phyloP scores from a whole-genome alignment of 1,284 basidiomycete genomes.

The Anthracocystis setariae region DNA sequence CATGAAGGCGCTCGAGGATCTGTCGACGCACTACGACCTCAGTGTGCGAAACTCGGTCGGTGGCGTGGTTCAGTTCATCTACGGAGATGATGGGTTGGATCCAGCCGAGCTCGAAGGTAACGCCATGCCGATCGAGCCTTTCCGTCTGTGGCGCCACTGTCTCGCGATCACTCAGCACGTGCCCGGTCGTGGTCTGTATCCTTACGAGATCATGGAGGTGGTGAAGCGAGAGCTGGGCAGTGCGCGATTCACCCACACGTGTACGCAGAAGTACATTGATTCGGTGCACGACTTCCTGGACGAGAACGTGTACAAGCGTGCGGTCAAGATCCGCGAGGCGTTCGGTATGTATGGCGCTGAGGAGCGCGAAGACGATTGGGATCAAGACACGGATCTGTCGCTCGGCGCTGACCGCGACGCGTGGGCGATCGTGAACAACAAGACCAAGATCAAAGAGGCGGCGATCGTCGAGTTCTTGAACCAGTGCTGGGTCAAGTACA shows the following conservation, averaged over 20 bases:
- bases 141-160: conserved; percentile 86
- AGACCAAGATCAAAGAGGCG: conserved; percentile 84
- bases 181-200: conserved; percentile 76
- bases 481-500: conserved; percentile 80
- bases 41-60: conserved; percentile 96
- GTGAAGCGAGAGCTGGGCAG: conserved; percentile 75
- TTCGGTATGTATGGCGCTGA: conserved; percentile 87
- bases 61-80: conserved; percentile 96
- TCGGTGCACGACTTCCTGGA: conserved; percentile 81
- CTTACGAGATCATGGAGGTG: conserved; percentile 85
- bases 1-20: conserved; percentile 98
- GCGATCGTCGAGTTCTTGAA: conserved; percentile 85
- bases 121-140: conserved; percentile 76
- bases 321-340: conserved; percentile 77
- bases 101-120: conserved; percentile 96
- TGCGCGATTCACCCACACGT: conserved; percentile 72
- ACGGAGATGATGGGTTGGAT: conserved; percentile 97
- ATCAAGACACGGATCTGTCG: conserved; percentile 79
- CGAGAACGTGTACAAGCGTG: conserved; percentile 76
- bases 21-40: conserved; percentile 95
- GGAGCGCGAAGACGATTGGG: conserved; percentile 80
- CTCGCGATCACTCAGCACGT: conserved; percentile 73
- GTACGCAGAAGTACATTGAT: conserved; percentile 78
- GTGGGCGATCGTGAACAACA: conserved; percentile 81
- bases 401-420: conserved; percentile 76